Base-by-base conservation (phyloP, 2,329 filamentous ascomycete species). In the Ophiostoma piceae region DNA sequence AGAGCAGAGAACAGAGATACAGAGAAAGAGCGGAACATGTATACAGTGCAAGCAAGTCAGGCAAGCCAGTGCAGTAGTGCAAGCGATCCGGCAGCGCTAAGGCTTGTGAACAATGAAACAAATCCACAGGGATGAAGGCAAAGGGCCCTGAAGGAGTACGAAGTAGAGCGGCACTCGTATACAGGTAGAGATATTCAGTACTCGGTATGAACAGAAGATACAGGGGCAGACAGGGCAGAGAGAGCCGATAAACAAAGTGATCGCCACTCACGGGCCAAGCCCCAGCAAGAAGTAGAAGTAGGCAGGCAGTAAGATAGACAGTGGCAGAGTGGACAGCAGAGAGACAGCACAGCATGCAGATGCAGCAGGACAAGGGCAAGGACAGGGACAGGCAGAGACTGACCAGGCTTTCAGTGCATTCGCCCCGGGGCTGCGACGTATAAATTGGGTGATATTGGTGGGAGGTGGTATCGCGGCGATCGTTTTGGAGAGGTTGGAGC, bases 401-500 rank as follows among this genome's bases (percentile, higher is more conserved):
- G 16, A 47, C 43, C 26, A 62, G 57, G 57, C 57, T 62, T 62
- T 62, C 51, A 62, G 57, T 62, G 57, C 57, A 62, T 62, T 26
- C 26, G n/a, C 51, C 51, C 51, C 22, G 26, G 57, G 57, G 57
- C 57, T 62, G 16, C 57, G 57, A 62, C 57, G 57, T 62, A 62
- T 57, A 62, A 26, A 3, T 19, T 62, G 57, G 26, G 57, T 62
- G 57, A 62, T 62, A 62, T 62, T 35, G 57, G 57, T 62, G 26
- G 57, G 32, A 62, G 22, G 57, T 62, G 32, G 57, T 62, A 62
- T 62, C 26, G 57, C 26, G 57, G 57, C 57, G 57, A 62, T 62
- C 57, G 57, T 35, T 26, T 57, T 57, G 51, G 51, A 22, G 51
- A 57, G 51, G 51, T 57, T 57, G 51, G n/a, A 14, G 51, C 51